These are phyloP conservation scores for Xylariaceae sp. DNA, from an alignment of 2,329 filamentous ascomycete species.

Conservation along the genomic window DNA sequence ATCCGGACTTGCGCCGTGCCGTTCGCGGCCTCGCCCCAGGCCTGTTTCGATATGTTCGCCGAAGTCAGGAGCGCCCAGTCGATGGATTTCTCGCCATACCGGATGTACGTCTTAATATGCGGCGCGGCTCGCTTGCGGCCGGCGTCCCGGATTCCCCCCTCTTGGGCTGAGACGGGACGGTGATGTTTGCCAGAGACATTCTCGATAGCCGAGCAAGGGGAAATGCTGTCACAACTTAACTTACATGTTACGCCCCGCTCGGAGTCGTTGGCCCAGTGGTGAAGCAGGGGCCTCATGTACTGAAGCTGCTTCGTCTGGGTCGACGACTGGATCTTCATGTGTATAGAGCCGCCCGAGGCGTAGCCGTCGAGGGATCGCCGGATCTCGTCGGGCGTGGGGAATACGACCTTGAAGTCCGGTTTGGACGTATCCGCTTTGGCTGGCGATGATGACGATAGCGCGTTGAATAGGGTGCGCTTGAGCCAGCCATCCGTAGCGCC, in stretches of 20 bases:
- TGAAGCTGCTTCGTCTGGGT: constrained; percentile 74
- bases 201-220: neutral
- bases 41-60: constrained; percentile 90
- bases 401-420: constrained; percentile 71
- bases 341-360: constrained; percentile 75
- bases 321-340: constrained; percentile 72
- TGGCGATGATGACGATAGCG: constrained; percentile 44
- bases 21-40: constrained; percentile 73
- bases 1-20: constrained; percentile 66
- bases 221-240: constrained; percentile 9
- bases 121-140: constrained; percentile 73
- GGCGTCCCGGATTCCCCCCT: constrained; percentile 45
- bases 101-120: constrained; percentile 88
- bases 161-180: constrained; percentile 8
- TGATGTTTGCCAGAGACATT: neutral
- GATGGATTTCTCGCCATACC: constrained; percentile 59
- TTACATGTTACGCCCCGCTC: constrained; percentile 39
- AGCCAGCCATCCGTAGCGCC: constrained; percentile 74
- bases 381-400: constrained; percentile 80
- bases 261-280: constrained; percentile 73
- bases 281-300: constrained; percentile 71
- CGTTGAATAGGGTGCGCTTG: constrained; percentile 61
- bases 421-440: constrained; percentile 24
- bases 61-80: constrained; percentile 88
- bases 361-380: constrained; percentile 78